phyloP scores from a whole-genome alignment of 192 early-diverging fungal genomes.

The Lunasporangiospora selenospora region DNA sequence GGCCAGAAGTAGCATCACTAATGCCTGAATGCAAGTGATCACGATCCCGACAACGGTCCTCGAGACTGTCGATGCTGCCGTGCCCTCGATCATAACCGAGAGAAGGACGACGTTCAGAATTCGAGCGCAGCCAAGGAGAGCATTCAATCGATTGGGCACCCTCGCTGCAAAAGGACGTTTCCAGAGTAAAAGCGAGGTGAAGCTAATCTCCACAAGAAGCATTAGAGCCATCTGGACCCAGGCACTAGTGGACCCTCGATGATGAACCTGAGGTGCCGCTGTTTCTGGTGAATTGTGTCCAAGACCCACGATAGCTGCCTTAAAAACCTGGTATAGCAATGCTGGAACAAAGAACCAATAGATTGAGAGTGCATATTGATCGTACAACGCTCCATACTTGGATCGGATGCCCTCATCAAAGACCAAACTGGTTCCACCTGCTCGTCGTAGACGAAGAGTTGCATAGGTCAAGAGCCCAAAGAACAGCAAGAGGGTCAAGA shows the following conservation, averaged over 20 bases:
- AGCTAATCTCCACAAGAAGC: constrained; percentile 18
- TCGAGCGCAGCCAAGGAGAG: constrained; percentile 19
- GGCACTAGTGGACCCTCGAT: neutral
- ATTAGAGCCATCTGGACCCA: constrained; percentile 30
- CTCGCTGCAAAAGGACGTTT: constrained; percentile 25
- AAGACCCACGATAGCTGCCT: constrained; percentile 31
- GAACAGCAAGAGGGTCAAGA: constrained; percentile 23
- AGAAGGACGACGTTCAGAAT: constrained; percentile 36
- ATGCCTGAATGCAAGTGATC: constrained; percentile 19
- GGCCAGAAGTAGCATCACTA: constrained; percentile 27
- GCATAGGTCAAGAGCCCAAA: constrained; percentile 13
- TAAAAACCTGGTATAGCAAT: constrained; percentile 23
- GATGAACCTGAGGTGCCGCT: neutral
- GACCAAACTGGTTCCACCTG: constrained; percentile 31
- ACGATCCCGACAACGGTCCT: constrained; percentile 14
- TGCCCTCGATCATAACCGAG: constrained; percentile 18
- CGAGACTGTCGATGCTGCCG: constrained; percentile 13
- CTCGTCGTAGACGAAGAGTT: constrained; percentile 21
- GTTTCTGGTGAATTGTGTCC: neutral
- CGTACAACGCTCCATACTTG: constrained; percentile 39
- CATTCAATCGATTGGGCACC: constrained; percentile 25
- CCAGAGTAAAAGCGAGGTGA: constrained; percentile 28
- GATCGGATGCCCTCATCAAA: constrained; percentile 36
- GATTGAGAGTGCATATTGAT: constrained; percentile 32
- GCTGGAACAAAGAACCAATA: constrained; percentile 47